Percentiles rank a stretch among this genome's conserved stretches.
Evolutionary conservation across 2,329 filamentous ascomycete genomes (phyloP).

Genomic region (Talaromyces sp.): DNA sequence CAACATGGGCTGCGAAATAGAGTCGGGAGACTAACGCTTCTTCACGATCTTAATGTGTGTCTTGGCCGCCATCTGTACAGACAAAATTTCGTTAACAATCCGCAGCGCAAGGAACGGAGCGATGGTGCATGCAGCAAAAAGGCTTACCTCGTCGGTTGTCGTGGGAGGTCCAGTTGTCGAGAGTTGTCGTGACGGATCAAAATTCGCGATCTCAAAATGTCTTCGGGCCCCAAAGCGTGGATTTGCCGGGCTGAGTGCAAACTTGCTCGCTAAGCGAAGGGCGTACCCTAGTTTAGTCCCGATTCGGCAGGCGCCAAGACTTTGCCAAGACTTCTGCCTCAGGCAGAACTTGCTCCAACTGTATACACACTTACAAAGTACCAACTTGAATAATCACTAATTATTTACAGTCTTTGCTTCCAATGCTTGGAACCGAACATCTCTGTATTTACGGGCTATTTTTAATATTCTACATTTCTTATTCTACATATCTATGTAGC

Average conservation of each 20-base stretch:
- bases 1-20: slow-evolving; percentile 30
- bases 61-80: slow-evolving; percentile 83
- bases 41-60: slow-evolving; percentile 99
- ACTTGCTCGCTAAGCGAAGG: slow-evolving; percentile 29
- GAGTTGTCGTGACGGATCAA: slow-evolving; percentile 38
- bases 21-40: slow-evolving; percentile 64
- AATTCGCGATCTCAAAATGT: slow-evolving; percentile 31
- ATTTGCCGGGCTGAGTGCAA: slow-evolving; percentile 19
- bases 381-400: too few relatives aligned
- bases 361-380: too few relatives aligned
- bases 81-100: slow-evolving; percentile 7
- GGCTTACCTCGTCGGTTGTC: slow-evolving; percentile 41
- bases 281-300: slow-evolving; percentile 10
- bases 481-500: background rate
- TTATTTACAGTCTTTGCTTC: background rate
- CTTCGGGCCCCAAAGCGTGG: slow-evolving; percentile 17
- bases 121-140: background rate
- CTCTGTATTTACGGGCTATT: background rate
- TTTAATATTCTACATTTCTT: background rate
- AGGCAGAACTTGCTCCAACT: background rate
- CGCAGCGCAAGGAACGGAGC: background rate
- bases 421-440: background rate
- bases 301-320: slow-evolving; percentile 5
- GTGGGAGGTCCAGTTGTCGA: slow-evolving; percentile 31
- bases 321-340: background rate